Evolutionary conservation across 257 asterid genomes (phyloP).

Genomic region (Petrea volubilis): DNA sequence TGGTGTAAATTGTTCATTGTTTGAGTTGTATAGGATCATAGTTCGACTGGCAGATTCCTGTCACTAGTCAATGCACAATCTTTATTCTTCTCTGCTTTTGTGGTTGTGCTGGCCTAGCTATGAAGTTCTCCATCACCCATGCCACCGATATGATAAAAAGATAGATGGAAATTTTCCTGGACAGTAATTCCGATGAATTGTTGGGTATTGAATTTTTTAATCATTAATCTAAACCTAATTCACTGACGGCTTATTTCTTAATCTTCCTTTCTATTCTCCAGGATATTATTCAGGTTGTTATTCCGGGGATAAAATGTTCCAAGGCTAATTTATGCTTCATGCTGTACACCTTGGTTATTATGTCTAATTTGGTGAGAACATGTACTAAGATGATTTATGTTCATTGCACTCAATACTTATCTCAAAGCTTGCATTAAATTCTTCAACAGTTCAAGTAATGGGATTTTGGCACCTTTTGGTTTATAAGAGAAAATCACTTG

Average conservation of each 20-base stretch:
- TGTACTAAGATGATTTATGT: no score
- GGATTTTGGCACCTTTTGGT: background rate
- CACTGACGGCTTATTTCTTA: background rate
- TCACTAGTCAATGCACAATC: background rate
- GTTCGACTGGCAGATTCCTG: background rate
- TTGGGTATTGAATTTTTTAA: background rate
- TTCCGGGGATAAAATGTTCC: background rate
- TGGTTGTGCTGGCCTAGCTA: background rate
- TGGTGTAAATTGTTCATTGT: no score
- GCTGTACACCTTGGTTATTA: background rate
- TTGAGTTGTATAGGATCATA: background rate
- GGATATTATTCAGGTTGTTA: no score
- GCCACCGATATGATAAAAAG: no score
- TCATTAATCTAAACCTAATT: background rate
- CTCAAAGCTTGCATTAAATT: no score
- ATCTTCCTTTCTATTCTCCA: background rate
- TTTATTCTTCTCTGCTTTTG: background rate
- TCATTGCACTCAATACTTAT: no score
- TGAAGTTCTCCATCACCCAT: background rate
- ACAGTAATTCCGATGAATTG: no score
- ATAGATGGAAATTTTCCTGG: no score
- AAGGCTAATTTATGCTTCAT: background rate
- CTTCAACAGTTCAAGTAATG: background rate
- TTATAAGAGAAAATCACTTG: background rate
- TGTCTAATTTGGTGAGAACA: background rate